Evolutionary conservation across 140 eudicot genomes (phyloP), one percentile per base, ranked within the genome.

Genomic region (Bidens hawaiensis): DNA sequence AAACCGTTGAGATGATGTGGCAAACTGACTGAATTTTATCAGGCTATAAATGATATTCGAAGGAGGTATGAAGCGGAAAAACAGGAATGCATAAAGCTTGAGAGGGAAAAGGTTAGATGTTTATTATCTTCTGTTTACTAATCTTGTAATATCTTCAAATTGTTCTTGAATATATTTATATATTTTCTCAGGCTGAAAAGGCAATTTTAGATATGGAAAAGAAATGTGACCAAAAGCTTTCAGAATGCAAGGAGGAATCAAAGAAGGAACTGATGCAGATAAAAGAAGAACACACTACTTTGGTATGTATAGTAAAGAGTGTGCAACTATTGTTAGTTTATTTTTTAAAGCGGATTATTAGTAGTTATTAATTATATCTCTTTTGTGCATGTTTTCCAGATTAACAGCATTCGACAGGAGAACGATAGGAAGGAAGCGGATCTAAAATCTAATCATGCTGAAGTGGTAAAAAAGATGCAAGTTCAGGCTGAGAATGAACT

Each of bases 1-100:
- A 43, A 36, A 3, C 22, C 26, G 22, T 60, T 61, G 14, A 58
- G 43, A 47, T 41, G 60, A 71, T 64, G 53, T 18, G 14, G 19
- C 27, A 55, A 60, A 64, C 69, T 77, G 73, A n/a, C 8, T 65
- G 41, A 54, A 65, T 45, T 68, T 11, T 34, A 22, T 72, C 76
- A 93, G 96, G 99, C 95, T 36, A 88, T 93, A 22, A 93, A 82
- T 73, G 97, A 85, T 47, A 93, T 93, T 41, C 83, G 90, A 64
- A 85, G 76, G 81, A 93, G 78, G 86, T 85, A 77, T 74, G 99
- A 93, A 77, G 77, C 64, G 58, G 99, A 93, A 71, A 93, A 88
- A 77, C 87, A 68, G 76, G 97, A 83, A 65, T 79, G 80, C 33
- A 54, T 83, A 53, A 85, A 75, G 51, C 67, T 81, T 57, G 97